Evolutionary conservation across 176 grass and related monocot genomes (phyloP).

Genomic region (Raddia distichophylla): DNA sequence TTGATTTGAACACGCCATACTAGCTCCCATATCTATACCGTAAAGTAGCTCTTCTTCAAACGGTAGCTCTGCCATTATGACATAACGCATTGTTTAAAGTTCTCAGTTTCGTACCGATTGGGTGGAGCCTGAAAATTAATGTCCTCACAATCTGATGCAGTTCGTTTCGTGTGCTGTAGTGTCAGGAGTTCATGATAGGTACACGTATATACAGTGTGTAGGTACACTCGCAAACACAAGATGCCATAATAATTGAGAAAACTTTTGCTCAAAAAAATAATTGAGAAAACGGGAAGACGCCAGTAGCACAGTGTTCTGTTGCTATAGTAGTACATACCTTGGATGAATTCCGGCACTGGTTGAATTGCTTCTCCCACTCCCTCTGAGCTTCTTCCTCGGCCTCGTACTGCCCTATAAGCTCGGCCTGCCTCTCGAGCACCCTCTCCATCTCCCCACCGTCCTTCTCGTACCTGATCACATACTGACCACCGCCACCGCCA

Average conservation of each 20-base stretch:
- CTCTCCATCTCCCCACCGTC: constrained; percentile 70
- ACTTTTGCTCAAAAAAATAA: no score
- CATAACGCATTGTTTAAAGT: background rate
- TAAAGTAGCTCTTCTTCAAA: no score
- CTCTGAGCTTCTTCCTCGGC: constrained; percentile 78
- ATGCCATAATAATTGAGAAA: background rate
- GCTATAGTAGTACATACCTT: constrained; percentile 41
- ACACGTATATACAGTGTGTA: background rate
- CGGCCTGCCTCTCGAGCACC: constrained; percentile 81
- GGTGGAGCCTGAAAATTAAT: background rate
- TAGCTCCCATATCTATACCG: no score
- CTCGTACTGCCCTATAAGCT: constrained; percentile 77
- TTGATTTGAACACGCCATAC: no score
- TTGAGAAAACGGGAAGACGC: background rate
- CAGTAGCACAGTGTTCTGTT: background rate
- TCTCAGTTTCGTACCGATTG: background rate
- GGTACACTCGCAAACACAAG: background rate
- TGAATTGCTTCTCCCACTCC: constrained; percentile 89
- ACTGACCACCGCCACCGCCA: constrained; percentile 24
- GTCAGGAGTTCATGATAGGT: background rate
- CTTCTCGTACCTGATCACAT: constrained; percentile 46
- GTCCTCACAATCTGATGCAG: background rate
- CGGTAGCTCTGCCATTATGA: background rate
- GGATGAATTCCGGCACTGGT: constrained; percentile 38
- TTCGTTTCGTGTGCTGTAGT: background rate